Percentiles rank a stretch among this genome's conserved stretches.
These are phyloP conservation scores for Dactylorhiza incarnata DNA, from an alignment of 106 monocot species.

Conservation along the genomic window DNA sequence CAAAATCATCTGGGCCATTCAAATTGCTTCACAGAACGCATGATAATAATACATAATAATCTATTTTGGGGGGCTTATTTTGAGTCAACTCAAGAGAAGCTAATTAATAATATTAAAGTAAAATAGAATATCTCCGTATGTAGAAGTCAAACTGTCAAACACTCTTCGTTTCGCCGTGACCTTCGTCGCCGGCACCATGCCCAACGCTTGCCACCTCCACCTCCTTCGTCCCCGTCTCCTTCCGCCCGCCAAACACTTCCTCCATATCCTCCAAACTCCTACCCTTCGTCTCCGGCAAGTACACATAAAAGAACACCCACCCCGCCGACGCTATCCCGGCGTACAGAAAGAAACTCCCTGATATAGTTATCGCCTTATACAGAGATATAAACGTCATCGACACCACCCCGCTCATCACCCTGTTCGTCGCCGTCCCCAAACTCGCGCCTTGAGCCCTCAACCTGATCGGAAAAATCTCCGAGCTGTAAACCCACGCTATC, in stretches of 20 bases:
- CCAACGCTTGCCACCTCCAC: background rate
- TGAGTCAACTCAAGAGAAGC: too few species aligned
- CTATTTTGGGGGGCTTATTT: too few species aligned
- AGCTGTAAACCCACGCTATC: slow-evolving; percentile 42
- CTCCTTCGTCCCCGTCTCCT: background rate
- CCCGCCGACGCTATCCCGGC: slow-evolving; percentile 23
- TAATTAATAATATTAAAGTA: too few species aligned
- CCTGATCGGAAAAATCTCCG: slow-evolving; percentile 40
- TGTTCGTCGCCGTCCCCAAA: slow-evolving; percentile 21
- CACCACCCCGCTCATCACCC: slow-evolving; percentile 25
- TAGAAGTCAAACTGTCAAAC: background rate
- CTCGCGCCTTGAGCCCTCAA: slow-evolving; percentile 35
- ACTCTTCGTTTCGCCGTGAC: background rate
- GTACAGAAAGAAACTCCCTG: slow-evolving; percentile 35
- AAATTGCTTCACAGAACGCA: too few species aligned
- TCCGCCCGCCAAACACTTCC: slow-evolving; percentile 16
- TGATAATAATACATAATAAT: too few species aligned
- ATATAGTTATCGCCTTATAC: slow-evolving; percentile 32
- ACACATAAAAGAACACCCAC: slow-evolving; percentile 23
- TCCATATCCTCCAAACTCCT: slow-evolving; percentile 32
- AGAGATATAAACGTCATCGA: slow-evolving; percentile 31
- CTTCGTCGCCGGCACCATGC: background rate
- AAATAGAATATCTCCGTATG: too few species aligned
- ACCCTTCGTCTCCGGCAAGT: slow-evolving; percentile 39
- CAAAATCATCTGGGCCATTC: too few species aligned